Percentiles rank a stretch among this genome's conserved stretches.
These are phyloP conservation scores for Candida schatavii DNA, from an alignment of 805 yeast genomes.

Conservation along the genomic window DNA sequence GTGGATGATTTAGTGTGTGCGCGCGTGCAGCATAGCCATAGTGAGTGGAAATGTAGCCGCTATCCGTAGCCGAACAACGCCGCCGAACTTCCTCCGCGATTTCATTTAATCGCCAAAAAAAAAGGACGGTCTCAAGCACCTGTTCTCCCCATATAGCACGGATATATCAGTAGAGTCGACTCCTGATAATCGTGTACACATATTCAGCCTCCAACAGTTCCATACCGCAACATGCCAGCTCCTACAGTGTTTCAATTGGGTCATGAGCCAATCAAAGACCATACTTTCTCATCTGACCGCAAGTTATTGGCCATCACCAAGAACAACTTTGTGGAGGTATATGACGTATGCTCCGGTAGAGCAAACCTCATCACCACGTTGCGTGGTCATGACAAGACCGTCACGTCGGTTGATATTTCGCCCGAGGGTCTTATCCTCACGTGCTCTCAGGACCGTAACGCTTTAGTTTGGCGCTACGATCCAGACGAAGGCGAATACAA, in stretches of 20 bases:
- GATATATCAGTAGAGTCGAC: constrained; percentile 23
- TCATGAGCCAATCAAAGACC: constrained; percentile 86
- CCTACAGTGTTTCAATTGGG: constrained; percentile 63
- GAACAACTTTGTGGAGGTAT: constrained; percentile 72
- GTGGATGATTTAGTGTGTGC: too few species aligned
- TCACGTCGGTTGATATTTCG: constrained; percentile 92
- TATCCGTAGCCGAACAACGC: too few species aligned
- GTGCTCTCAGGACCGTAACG: constrained; percentile 96
- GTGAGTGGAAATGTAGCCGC: neutral
- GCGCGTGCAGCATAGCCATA: neutral
- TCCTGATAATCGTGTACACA: constrained; percentile 13
- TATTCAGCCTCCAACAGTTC: neutral
- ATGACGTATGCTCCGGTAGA: constrained; percentile 46
- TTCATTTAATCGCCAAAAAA: too few species aligned
- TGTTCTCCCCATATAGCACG: neutral
- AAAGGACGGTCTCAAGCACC: too few species aligned
- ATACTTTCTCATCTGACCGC: constrained; percentile 73
- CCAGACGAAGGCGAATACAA: constrained; percentile 57
- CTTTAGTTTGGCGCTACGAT: constrained; percentile 87
- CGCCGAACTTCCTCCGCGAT: too few species aligned
- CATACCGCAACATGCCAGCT: constrained; percentile 16
- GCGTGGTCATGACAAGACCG: constrained; percentile 86
- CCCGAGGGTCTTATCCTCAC: constrained; percentile 88
- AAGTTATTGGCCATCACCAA: constrained; percentile 75
- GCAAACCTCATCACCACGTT: constrained; percentile 67